Conservation (phyloP, 2,329 filamentous ascomycete genomes). For the Xylariales sp. region DNA sequence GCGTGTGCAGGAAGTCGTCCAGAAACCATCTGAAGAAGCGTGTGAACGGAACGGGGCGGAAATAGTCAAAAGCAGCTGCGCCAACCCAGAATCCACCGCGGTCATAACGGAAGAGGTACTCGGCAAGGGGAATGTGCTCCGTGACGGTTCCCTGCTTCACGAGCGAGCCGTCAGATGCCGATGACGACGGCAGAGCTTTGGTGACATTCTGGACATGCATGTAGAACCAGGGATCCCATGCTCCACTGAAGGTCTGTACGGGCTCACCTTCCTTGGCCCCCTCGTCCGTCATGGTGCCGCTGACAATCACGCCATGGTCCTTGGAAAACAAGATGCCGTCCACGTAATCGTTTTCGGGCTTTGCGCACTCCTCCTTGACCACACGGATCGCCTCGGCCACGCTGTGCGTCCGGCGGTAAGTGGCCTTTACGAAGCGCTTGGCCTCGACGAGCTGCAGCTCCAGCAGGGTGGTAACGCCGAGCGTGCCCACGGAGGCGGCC, state of each 20-base stretch:
- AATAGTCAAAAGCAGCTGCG: conserved; percentile 62
- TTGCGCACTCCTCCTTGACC: conserved; percentile 42
- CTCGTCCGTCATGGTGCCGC: conserved; percentile 56
- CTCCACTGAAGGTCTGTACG: conserved; percentile 37
- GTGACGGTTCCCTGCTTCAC: conserved; percentile 16
- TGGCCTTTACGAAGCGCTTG: conserved; percentile 55
- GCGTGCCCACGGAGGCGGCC: conserved; percentile 62
- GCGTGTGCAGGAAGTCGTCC: conserved; percentile 69
- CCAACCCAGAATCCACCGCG: conserved; percentile 74
- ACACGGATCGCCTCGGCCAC: conserved; percentile 41
- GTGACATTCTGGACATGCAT: conserved; percentile 57
- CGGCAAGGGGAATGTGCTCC: conserved; percentile 63
- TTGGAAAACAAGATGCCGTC: conserved; percentile 66
- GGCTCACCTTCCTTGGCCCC: conserved; percentile 26
- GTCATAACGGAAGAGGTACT: conserved; percentile 76
- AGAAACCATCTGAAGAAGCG: conserved; percentile 62
- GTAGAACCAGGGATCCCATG: conserved; percentile 73
- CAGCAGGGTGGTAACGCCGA: conserved; percentile 64
- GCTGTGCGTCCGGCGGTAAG: conserved; percentile 52
- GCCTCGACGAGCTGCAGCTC: conserved; percentile 61
- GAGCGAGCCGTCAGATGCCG: conserved; percentile 13
- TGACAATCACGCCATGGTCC: conserved; percentile 61
- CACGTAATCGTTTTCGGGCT: conserved; percentile 59
- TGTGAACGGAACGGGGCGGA: conserved; percentile 60
- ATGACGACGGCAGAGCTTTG: conserved; percentile 19